These are phyloP conservation scores for Chrysopogon serrulatus DNA, from an alignment of 176 grass and related monocot species.

Conservation along the genomic window DNA sequence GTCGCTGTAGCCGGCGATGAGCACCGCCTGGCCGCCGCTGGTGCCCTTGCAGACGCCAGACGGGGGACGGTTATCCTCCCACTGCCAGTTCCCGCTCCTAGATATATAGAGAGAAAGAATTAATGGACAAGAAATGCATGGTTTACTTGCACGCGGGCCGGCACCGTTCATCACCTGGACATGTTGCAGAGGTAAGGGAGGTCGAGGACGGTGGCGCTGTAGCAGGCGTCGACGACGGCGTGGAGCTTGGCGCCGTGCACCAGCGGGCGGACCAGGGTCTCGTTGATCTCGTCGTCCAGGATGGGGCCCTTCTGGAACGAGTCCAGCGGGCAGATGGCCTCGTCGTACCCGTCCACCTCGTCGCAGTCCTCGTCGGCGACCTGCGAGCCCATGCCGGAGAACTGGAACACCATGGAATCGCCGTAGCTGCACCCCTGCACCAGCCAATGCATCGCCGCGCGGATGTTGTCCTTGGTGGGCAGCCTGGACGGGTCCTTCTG, in stretches of 20 bases:
- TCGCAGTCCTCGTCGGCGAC: constrained; percentile 53
- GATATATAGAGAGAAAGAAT: no score
- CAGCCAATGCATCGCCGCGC: constrained; percentile 78
- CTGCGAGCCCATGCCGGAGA: constrained; percentile 74
- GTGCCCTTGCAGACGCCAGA: no score
- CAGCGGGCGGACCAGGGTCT: constrained; percentile 66
- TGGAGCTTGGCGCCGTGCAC: constrained; percentile 43
- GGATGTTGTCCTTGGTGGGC: constrained; percentile 74
- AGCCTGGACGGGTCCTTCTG: constrained; percentile 39
- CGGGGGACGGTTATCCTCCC: no score
- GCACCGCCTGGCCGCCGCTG: no score
- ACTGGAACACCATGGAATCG: constrained; percentile 88
- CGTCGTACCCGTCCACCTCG: constrained; percentile 74
- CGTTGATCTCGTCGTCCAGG: constrained; percentile 83
- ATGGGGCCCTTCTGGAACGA: constrained; percentile 57
- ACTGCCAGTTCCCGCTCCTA: no score
- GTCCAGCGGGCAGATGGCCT: constrained; percentile 83
- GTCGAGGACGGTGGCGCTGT: constrained; percentile 79
- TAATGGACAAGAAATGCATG: no score
- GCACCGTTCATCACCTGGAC: constrained; percentile 19
- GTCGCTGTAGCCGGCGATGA: no score
- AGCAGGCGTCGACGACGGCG: constrained; percentile 71
- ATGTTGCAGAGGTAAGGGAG: constrained; percentile 67
- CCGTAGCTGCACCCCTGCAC: constrained; percentile 52
- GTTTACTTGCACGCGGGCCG: no score